These are phyloP conservation scores for Lasiodiplodia gonubiensis DNA, from an alignment of 2,329 filamentous ascomycete species.

Conservation along the genomic window DNA sequence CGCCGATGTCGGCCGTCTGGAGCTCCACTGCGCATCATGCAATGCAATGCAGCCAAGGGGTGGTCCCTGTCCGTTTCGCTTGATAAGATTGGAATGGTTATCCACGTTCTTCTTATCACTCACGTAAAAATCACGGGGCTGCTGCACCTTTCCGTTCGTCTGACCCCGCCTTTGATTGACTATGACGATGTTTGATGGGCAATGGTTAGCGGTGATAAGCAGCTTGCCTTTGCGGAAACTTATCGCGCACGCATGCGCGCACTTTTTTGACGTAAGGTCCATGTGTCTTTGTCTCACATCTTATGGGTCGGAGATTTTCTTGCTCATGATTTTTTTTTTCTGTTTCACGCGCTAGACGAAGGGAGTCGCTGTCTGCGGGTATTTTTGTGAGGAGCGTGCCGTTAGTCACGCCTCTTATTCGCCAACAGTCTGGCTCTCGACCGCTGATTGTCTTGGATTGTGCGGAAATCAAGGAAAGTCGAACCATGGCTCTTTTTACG, in stretches of 20 bases:
- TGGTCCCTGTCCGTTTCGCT: not conserved
- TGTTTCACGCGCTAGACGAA: not conserved
- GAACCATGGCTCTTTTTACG: not conserved
- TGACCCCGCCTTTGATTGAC: constrained; percentile 4
- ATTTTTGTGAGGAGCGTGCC: not conserved
- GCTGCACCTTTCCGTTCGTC: not conserved
- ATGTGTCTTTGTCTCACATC: constrained; percentile 2
- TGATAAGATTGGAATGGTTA: not conserved
- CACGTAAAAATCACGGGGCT: constrained; percentile 1
- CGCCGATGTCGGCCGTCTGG: not conserved
- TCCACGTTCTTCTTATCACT: not conserved
- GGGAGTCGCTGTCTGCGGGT: not conserved
- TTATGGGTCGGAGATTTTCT: not conserved
- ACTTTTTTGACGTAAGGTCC: not conserved
- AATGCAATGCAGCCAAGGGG: not conserved
- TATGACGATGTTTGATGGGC: not conserved
- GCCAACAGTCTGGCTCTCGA: not conserved
- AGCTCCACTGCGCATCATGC: not conserved
- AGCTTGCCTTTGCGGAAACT: no score
- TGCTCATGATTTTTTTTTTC: not conserved
- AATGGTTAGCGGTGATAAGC: not conserved
- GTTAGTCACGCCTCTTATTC: not conserved
- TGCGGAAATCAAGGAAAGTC: not conserved
- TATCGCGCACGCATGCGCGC: not conserved
- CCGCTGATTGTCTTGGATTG: not conserved